A percentile compares a stretch with the other conserved stretches of the same genome.
Conservation (phyloP, 2,329 filamentous ascomycete genomes). For the Penicillium sclerotigenum region DNA sequence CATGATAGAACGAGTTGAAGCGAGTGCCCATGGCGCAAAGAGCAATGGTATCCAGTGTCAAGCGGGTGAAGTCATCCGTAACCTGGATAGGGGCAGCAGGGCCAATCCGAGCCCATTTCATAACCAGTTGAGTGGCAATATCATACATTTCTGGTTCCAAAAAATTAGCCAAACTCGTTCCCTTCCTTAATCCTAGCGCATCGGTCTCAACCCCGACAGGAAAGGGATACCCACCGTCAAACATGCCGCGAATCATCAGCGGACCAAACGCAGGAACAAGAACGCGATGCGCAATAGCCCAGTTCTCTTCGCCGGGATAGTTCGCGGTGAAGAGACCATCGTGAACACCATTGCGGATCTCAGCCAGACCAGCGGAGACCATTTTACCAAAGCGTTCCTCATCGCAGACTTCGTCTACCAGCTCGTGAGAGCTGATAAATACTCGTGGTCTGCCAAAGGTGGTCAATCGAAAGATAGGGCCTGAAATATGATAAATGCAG, state of each 20-base stretch:
- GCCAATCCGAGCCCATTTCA: constrained; percentile 51
- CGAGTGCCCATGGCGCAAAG: constrained; percentile 69
- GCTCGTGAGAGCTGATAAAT: constrained; percentile 51
- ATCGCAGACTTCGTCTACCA: constrained; percentile 63
- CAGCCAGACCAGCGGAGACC: constrained; percentile 48
- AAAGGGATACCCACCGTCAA: constrained; percentile 28
- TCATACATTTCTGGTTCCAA: constrained; percentile 39
- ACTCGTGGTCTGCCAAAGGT: constrained; percentile 48
- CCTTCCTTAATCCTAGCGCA: background rate
- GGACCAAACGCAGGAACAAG: constrained; percentile 50
- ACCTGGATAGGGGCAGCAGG: constrained; percentile 56
- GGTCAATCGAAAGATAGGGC: constrained; percentile 58
- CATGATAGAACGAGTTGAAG: constrained; percentile 71
- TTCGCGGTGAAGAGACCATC: constrained; percentile 65
- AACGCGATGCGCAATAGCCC: constrained; percentile 59
- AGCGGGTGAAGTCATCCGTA: constrained; percentile 67
- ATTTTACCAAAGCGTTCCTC: constrained; percentile 65
- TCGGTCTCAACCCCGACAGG: background rate
- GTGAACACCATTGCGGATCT: constrained; percentile 59
- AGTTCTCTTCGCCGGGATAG: constrained; percentile 51
- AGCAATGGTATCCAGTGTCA: constrained; percentile 69
- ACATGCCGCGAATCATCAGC: constrained; percentile 45
- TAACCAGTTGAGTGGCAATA: constrained; percentile 38
- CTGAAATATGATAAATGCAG: constrained; percentile 30
- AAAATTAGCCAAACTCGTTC: background rate